These are phyloP conservation scores for Apiospora koreana DNA, from an alignment of 2,329 filamentous ascomycete species.

Conservation along the genomic window DNA sequence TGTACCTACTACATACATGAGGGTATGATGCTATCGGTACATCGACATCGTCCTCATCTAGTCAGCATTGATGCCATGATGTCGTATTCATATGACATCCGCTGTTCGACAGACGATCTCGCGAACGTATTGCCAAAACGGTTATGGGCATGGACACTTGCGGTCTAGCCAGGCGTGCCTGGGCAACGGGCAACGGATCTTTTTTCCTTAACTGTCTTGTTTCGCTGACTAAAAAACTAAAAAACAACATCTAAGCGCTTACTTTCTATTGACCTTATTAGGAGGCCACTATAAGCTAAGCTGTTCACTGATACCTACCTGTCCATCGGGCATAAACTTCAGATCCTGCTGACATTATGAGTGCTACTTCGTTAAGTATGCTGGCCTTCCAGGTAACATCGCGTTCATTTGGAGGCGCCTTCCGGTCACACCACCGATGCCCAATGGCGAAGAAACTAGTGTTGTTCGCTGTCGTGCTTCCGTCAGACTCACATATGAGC, in stretches of 20 bases:
- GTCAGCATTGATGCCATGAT: background rate
- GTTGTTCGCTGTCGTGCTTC: background rate
- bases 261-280: background rate
- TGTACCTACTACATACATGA: background rate
- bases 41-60: background rate
- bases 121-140: constrained; percentile 2
- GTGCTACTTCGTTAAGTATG: background rate
- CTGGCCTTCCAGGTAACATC: background rate
- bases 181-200: background rate
- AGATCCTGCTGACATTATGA: constrained; percentile 1
- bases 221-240: background rate
- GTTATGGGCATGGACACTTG: background rate
- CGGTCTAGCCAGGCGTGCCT: background rate
- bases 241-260: background rate
- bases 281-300: background rate
- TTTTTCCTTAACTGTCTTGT: background rate
- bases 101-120: constrained; percentile 1
- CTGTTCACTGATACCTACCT: background rate
- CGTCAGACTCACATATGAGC: background rate
- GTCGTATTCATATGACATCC: constrained; percentile 1
- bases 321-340: constrained; percentile 3
- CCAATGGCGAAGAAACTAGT: background rate
- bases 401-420: background rate
- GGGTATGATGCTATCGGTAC: background rate
- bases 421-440: background rate